Percentiles rank a stretch among this genome's conserved stretches.
Evolutionary conservation across 129 eudicot genomes (phyloP).

Genomic region (Oenanthe sinensis): DNA sequence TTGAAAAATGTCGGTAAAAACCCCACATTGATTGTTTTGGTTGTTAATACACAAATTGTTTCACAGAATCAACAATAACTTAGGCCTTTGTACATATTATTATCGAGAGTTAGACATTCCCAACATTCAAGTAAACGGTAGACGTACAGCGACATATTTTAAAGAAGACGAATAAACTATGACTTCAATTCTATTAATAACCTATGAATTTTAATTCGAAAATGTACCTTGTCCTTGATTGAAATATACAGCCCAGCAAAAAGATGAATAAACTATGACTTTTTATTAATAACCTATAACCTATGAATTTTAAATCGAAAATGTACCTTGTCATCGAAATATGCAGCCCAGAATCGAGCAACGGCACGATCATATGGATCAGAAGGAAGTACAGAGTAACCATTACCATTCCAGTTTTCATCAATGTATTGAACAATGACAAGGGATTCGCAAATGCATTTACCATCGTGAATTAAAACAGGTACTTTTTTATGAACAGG

Average conservation of each 20-base stretch:
- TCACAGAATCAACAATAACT: too few species aligned
- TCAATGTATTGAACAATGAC: slow-evolving; percentile 24
- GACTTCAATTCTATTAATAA: neutral
- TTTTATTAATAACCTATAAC: neutral
- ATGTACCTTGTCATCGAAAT: slow-evolving; percentile 20
- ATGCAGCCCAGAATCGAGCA: slow-evolving; percentile 18
- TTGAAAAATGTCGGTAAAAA: too few species aligned
- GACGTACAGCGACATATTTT: too few species aligned
- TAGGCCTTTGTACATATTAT: too few species aligned
- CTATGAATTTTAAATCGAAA: too few species aligned
- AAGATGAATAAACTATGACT: neutral
- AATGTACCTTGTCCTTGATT: slow-evolving; percentile 21
- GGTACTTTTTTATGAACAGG: slow-evolving; percentile 27
- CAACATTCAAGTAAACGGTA: too few species aligned
- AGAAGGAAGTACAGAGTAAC: slow-evolving; percentile 18
- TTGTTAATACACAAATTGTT: too few species aligned
- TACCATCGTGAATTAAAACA: slow-evolving; percentile 16
- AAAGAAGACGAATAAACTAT: neutral
- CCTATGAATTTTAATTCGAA: too few species aligned
- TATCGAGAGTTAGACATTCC: too few species aligned
- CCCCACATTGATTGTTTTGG: too few species aligned
- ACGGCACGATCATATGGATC: slow-evolving; percentile 16
- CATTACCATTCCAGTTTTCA: slow-evolving; percentile 10
- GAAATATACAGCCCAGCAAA: slow-evolving; percentile 17
- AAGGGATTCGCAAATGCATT: slow-evolving; percentile 17